Conservation (phyloP, 306 rosid genomes). For the Vicia villosa region DNA sequence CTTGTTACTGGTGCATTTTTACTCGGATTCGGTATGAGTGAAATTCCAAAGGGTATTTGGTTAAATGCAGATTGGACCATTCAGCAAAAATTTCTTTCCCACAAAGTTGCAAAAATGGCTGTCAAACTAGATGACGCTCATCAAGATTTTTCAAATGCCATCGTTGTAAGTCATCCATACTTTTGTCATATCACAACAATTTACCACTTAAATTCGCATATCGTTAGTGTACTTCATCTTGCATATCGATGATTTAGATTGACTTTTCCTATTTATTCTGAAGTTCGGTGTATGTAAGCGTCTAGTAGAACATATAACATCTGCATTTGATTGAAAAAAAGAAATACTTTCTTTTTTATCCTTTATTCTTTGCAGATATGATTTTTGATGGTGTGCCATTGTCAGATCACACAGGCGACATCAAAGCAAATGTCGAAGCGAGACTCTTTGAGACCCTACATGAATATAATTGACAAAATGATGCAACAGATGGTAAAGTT, state of each 20-base stretch:
- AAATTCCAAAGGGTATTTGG: conserved; percentile 91
- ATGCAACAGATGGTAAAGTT: conserved; percentile 69
- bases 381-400: conserved; percentile 54
- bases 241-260: not conserved
- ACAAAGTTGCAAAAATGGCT: conserved; percentile 91
- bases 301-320: conserved; percentile 18
- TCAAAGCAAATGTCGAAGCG: conserved; percentile 97
- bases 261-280: conserved; percentile 3
- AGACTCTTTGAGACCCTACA: conserved; percentile 92
- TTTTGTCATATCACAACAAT: conserved; percentile 2
- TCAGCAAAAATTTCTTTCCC: conserved; percentile 83
- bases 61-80: conserved; percentile 76
- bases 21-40: conserved; percentile 96
- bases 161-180: conserved; percentile 60
- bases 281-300: conserved; percentile 20
- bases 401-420: conserved; percentile 96
- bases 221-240: not conserved
- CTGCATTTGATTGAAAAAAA: conserved; percentile 28
- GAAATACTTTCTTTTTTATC: conserved; percentile 30
- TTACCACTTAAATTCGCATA: conserved; percentile 6
- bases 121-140: conserved; percentile 95
- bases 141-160: conserved; percentile 87
- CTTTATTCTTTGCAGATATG: conserved; percentile 50
- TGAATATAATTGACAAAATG: conserved; percentile 85
- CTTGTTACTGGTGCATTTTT: conserved; percentile 97